Conservation (phyloP, 768 basidiomycete species). For the Lactarius sp. region DNA sequence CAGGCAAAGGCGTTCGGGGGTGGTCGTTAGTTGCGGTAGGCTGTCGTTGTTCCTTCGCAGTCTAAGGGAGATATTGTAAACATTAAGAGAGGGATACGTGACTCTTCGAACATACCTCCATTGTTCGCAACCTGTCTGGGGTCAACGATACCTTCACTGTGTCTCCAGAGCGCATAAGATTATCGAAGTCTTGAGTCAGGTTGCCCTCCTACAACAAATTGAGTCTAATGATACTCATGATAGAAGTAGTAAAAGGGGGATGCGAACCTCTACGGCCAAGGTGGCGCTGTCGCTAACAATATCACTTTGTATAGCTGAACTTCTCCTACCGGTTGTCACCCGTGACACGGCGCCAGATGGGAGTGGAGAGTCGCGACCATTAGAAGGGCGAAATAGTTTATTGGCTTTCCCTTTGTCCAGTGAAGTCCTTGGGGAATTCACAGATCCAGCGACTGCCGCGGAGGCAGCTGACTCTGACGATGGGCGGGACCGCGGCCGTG, state of each 20-base stretch:
- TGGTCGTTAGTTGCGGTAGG: neutral
- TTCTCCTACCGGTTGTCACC: constrained; percentile 15
- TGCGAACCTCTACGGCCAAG: constrained; percentile 28
- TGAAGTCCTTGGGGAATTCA: constrained; percentile 37
- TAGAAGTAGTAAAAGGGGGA: constrained; percentile 2
- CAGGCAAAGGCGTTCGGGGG: neutral
- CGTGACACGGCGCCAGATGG: constrained; percentile 31
- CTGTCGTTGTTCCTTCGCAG: constrained; percentile 10
- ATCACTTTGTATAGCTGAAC: constrained; percentile 14
- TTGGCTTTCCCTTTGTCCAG: constrained; percentile 58
- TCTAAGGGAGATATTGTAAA: neutral
- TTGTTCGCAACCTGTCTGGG: constrained; percentile 86
- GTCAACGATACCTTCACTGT: constrained; percentile 97
- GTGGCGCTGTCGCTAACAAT: constrained; percentile 2
- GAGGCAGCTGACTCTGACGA: constrained; percentile 40
- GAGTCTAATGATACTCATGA: constrained; percentile 7
- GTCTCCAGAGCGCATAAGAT: constrained; percentile 81
- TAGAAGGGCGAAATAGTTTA: constrained; percentile 51
- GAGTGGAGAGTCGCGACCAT: constrained; percentile 33
- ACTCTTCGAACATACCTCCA: constrained; percentile 64
- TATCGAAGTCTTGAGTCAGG: constrained; percentile 77
- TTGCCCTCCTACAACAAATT: constrained; percentile 30
- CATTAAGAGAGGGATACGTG: constrained; percentile 15
- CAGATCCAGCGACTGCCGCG: constrained; percentile 23
- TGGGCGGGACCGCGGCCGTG: constrained; percentile 31